phyloP scores from a whole-genome alignment of 228 moss, liverwort and hornwort species.

The Sphagnum magellanicum region DNA sequence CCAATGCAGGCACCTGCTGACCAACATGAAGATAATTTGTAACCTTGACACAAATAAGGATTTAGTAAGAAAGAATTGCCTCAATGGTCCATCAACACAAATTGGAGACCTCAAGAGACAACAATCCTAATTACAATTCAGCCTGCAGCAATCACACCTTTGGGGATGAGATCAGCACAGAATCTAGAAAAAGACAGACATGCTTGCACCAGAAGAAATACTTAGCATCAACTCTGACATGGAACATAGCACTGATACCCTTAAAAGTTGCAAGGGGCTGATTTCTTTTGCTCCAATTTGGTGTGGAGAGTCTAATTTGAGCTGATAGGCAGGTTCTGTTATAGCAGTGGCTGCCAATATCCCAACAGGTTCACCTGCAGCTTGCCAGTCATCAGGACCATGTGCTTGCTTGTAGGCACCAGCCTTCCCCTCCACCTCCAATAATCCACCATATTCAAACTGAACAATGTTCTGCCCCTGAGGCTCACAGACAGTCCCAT shows the following conservation, averaged over 20 bases:
- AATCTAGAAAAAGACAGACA: background rate
- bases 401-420: conserved; percentile 12
- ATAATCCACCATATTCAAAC: conserved; percentile 64
- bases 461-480: conserved; percentile 61
- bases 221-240: background rate
- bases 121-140: no score
- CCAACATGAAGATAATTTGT: no score
- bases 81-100: no score
- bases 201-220: background rate
- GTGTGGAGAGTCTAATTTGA: conserved; percentile 78
- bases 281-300: conserved; percentile 57
- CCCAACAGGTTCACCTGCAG: conserved; percentile 90
- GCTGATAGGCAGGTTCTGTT: conserved; percentile 82
- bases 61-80: no score
- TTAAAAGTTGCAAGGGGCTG: conserved; percentile 73
- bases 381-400: conserved; percentile 12
- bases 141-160: no score
- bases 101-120: no score
- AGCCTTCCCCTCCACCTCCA: conserved; percentile 22
- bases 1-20: no score
- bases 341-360: conserved; percentile 78
- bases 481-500: conserved; percentile 69
- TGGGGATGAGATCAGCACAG: no score
- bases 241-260: conserved; percentile 29
- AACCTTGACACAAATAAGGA: no score